phyloP scores from a whole-genome alignment of 257 asterid species.

The Solanum pimpinellifolium region DNA sequence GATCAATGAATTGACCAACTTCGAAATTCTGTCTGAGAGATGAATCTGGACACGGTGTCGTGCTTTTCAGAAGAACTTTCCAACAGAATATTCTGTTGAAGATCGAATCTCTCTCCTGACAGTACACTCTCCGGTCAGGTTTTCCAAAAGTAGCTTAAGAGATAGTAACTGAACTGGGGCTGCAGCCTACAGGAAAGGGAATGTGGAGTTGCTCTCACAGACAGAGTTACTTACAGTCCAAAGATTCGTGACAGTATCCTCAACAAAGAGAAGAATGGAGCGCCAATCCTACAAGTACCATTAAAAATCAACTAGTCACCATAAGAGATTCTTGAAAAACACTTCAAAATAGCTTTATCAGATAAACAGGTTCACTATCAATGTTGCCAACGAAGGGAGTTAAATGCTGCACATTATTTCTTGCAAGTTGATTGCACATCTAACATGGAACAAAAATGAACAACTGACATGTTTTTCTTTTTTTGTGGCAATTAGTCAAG shows the following conservation, averaged over 20 bases:
- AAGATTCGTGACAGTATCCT: slow-evolving; percentile 35
- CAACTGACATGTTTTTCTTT: neutral
- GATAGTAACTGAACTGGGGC: no score
- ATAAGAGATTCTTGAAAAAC: neutral
- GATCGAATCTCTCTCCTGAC: no score
- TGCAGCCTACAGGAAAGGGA: no score
- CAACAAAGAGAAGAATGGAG: slow-evolving; percentile 48
- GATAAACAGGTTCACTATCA: neutral
- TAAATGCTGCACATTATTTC: neutral
- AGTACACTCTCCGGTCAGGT: no score
- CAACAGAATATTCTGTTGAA: no score
- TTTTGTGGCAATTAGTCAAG: no score
- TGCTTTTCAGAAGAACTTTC: no score
- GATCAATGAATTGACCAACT: no score
- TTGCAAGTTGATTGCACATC: neutral
- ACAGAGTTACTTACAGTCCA: slow-evolving; percentile 25
- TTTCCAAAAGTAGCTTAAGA: no score
- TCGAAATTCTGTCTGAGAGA: no score
- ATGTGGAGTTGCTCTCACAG: no score
- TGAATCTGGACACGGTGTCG: no score
- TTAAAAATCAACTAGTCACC: neutral
- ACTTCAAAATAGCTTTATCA: neutral
- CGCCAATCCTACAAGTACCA: slow-evolving; percentile 53
- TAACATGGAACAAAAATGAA: neutral
- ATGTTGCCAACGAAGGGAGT: neutral